Percentiles rank a stretch among this genome's conserved stretches.
Evolutionary conservation across 306 rosid genomes (phyloP).

Genomic region (Mimosa bimucronata): DNA sequence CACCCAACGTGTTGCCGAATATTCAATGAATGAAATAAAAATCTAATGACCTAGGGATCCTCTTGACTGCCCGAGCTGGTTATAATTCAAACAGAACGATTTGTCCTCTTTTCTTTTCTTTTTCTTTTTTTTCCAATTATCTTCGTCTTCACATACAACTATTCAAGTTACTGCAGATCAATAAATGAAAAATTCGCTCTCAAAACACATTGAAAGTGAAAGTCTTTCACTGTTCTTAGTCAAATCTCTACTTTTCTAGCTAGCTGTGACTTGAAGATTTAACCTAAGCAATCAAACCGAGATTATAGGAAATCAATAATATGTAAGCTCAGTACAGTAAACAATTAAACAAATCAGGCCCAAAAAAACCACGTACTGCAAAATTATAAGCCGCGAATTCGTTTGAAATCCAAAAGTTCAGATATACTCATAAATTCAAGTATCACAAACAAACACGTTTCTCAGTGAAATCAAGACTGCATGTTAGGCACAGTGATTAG

Average conservation of each 20-base stretch:
- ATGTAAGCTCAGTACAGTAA: neutral
- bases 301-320: constrained; percentile 32
- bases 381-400: neutral
- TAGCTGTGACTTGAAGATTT: constrained; percentile 11
- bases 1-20: neutral
- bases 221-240: constrained; percentile 7
- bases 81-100: neutral
- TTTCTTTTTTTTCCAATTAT: neutral
- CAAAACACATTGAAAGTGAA: neutral
- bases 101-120: too few relatives aligned
- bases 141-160: neutral
- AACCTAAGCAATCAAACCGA: constrained; percentile 14
- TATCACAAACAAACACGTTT: constrained; percentile 16
- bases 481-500: constrained; percentile 21
- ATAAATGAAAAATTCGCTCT: neutral
- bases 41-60: neutral
- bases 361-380: neutral
- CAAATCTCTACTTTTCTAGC: constrained; percentile 14
- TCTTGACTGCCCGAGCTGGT: neutral
- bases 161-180: neutral
- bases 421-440: constrained; percentile 11
- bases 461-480: neutral
- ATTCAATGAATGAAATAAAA: neutral
- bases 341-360: neutral
- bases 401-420: constrained; percentile 12